Conservation (phyloP, 768 basidiomycete species). For the Naganishia vishniacii region DNA sequence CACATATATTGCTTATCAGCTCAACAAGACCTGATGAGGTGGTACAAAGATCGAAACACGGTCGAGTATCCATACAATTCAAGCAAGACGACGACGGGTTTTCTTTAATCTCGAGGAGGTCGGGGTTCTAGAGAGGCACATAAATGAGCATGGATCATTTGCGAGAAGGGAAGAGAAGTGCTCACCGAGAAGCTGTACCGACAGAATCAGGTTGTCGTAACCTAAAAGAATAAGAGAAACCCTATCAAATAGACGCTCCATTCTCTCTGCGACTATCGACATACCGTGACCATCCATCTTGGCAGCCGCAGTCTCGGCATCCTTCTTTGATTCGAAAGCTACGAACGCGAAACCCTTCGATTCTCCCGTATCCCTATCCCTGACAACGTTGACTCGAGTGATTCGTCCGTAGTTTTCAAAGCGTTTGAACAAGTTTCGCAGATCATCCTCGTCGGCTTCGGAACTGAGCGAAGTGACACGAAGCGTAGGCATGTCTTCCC, state of each 20-base stretch:
- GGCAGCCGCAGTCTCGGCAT: slow-evolving; percentile 81
- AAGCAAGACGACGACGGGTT: not conserved
- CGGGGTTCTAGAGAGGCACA: not conserved
- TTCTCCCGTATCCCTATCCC: slow-evolving; percentile 55
- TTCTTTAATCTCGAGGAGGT: slow-evolving; percentile 21
- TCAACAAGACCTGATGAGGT: slow-evolving; percentile 8
- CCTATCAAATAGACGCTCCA: not conserved
- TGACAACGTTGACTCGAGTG: slow-evolving; percentile 84
- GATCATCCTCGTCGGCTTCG: slow-evolving; percentile 88
- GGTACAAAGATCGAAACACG: slow-evolving; percentile 17
- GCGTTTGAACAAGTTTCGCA: slow-evolving; percentile 74
- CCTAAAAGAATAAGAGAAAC: slow-evolving; percentile 30
- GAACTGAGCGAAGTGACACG: slow-evolving; percentile 95
- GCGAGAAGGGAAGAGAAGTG: not conserved
- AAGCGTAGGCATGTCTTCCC: slow-evolving; percentile 88
- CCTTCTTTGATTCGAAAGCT: slow-evolving; percentile 75
- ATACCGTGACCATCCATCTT: slow-evolving; percentile 79
- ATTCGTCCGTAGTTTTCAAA: slow-evolving; percentile 89
- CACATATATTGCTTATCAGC: not conserved
- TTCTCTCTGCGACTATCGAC: too few relatives aligned
- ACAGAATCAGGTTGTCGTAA: slow-evolving; percentile 83
- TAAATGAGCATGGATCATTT: not conserved
- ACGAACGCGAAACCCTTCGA: slow-evolving; percentile 99
- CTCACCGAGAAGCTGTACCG: slow-evolving; percentile 52
- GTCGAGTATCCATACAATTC: slow-evolving; percentile 14